These are phyloP conservation scores for Ganoderma multipileum DNA, from an alignment of 1,284 basidiomycete species.

Conservation along the genomic window DNA sequence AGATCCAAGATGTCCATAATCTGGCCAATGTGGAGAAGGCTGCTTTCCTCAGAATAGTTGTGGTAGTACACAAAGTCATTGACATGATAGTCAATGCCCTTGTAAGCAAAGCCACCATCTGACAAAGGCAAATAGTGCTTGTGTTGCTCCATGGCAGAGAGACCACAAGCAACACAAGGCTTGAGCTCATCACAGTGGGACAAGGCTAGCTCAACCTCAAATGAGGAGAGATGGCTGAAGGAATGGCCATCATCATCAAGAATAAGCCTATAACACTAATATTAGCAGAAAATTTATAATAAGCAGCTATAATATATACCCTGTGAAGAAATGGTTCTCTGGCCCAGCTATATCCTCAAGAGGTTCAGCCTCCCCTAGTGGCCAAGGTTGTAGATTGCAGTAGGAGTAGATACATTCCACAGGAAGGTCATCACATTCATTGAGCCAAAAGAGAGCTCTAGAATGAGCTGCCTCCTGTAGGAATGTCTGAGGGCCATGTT, in stretches of 20 bases:
- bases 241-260: slow-evolving; percentile 53
- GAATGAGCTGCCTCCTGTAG: slow-evolving; percentile 71
- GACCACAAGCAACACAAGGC: slow-evolving; percentile 57
- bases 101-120: slow-evolving; percentile 42
- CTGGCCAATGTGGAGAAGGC: slow-evolving; percentile 59
- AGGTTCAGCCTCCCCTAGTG: slow-evolving; percentile 50
- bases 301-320: slow-evolving; percentile 42
- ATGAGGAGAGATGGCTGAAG: slow-evolving; percentile 51
- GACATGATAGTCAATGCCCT: slow-evolving; percentile 57
- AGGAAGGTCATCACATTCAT: slow-evolving; percentile 58
- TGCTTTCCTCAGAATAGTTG: slow-evolving; percentile 32
- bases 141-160: slow-evolving; percentile 37
- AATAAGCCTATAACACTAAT: slow-evolving; percentile 25
- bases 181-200: slow-evolving; percentile 41
- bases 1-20: slow-evolving; percentile 46
- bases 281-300: background rate
- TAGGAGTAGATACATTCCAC: slow-evolving; percentile 61
- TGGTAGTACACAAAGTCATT: slow-evolving; percentile 66
- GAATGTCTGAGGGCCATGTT: slow-evolving; percentile 68
- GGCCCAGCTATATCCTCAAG: slow-evolving; percentile 45
- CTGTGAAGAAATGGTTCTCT: slow-evolving; percentile 59
- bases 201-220: slow-evolving; percentile 41
- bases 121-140: slow-evolving; percentile 34
- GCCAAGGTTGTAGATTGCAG: slow-evolving; percentile 54
- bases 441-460: slow-evolving; percentile 58